Conservation (phyloP, 768 basidiomycete species). For the Tricholoma bakamatsutake region DNA sequence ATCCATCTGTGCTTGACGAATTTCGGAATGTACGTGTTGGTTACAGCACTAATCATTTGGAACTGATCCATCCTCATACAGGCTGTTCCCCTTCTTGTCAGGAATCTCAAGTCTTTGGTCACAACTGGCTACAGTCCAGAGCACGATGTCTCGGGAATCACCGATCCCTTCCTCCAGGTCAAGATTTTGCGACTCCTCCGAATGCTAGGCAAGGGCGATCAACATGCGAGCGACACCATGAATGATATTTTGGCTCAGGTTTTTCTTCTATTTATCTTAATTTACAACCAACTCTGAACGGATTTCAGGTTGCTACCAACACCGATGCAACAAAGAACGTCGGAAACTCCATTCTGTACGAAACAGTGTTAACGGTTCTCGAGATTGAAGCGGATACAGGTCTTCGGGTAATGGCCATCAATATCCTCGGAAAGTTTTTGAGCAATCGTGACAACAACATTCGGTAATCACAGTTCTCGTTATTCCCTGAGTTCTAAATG, state of each 20-base stretch:
- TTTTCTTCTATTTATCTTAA: conserved; percentile 7
- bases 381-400: conserved; percentile 97
- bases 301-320: conserved; percentile 83
- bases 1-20: conserved; percentile 67
- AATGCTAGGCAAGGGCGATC: conserved; percentile 81
- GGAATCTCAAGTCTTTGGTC: conserved; percentile 89
- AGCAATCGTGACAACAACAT: conserved; percentile 99
- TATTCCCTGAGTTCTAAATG: neutral
- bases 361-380: conserved; percentile 92
- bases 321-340: conserved; percentile 98
- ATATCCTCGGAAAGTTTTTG: conserved; percentile 96
- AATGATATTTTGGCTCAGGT: conserved; percentile 98
- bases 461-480: conserved; percentile 44
- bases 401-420: conserved; percentile 98
- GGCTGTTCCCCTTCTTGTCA: conserved; percentile 91
- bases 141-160: conserved; percentile 99
- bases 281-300: neutral
- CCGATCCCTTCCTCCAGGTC: conserved; percentile 91
- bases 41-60: neutral
- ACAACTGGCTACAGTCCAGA: conserved; percentile 98
- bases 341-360: conserved; percentile 96
- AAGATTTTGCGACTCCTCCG: conserved; percentile 88
- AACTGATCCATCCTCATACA: conserved; percentile 23
- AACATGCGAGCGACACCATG: conserved; percentile 90
- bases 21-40: conserved; percentile 73